phyloP scores from a whole-genome alignment of 257 asterid genomes.

The Solanum piurae region DNA sequence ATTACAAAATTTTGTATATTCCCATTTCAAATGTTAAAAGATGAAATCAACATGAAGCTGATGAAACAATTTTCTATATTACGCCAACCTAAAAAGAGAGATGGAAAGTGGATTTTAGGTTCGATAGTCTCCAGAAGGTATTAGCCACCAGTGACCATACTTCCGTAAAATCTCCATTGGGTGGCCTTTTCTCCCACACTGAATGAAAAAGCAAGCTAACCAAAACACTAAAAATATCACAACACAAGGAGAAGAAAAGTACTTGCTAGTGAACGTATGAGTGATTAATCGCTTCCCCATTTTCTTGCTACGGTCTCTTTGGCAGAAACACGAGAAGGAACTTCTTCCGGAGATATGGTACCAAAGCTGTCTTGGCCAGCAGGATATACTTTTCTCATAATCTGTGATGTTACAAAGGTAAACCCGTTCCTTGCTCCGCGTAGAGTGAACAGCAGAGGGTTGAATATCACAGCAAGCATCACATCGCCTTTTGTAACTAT shows the following conservation, averaged over 20 bases:
- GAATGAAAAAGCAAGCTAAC: neutral
- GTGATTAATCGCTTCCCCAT: constrained; percentile 67
- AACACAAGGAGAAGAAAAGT: neutral
- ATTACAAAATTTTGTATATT: neutral
- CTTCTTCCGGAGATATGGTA: constrained; percentile 30
- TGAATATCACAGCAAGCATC: constrained; percentile 66
- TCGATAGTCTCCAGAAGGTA: neutral
- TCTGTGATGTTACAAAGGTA: constrained; percentile 34
- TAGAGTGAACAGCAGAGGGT: constrained; percentile 64
- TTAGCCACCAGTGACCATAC: neutral
- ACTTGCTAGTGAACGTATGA: neutral
- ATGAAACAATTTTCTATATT: neutral
- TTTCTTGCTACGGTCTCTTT: constrained; percentile 64
- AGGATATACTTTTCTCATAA: constrained; percentile 22
- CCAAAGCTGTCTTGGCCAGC: constrained; percentile 4
- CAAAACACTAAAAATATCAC: neutral
- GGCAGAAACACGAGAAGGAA: constrained; percentile 42
- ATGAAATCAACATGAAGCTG: neutral
- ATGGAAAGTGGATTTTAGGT: neutral
- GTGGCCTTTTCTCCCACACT: neutral
- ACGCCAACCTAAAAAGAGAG: neutral
- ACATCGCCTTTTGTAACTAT: constrained; percentile 70
- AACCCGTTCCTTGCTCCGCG: constrained; percentile 62
- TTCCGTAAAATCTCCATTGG: neutral
- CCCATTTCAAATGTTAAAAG: neutral